Conservation (phyloP, 2,329 filamentous ascomycete genomes). For the Cytospora piceae region DNA sequence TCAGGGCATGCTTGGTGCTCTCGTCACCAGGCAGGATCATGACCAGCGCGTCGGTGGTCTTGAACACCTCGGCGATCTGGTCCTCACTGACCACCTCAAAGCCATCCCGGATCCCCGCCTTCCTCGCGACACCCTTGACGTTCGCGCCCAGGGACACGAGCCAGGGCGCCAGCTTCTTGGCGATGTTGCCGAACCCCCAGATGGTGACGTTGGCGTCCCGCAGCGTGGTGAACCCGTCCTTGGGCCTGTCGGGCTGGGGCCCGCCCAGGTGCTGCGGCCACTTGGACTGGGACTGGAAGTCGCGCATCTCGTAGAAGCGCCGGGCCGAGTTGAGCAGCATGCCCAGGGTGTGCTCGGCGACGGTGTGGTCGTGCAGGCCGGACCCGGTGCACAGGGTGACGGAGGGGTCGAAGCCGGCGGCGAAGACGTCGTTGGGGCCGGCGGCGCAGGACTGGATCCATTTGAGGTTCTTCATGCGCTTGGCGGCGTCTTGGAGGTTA, state of each 20-base stretch:
- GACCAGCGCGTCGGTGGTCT: constrained; percentile 65
- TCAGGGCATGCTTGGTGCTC: constrained; percentile 59
- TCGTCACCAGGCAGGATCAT: constrained; percentile 67
- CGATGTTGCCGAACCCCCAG: constrained; percentile 71
- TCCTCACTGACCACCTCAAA: constrained; percentile 62
- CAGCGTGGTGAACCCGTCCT: constrained; percentile 58
- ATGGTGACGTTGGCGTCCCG: constrained; percentile 61
- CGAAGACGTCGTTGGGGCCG: constrained; percentile 67
- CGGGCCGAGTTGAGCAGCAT: constrained; percentile 59
- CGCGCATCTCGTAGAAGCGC: constrained; percentile 65
- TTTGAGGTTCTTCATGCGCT: constrained; percentile 57
- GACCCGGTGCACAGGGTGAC: constrained; percentile 63
- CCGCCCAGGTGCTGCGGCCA: constrained; percentile 68
- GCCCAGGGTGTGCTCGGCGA: constrained; percentile 66
- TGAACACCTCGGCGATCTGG: constrained; percentile 55
- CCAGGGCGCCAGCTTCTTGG: constrained; percentile 60
- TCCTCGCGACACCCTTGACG: constrained; percentile 62
- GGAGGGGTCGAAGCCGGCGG: constrained; percentile 60
- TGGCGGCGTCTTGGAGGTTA: constrained; percentile 62
- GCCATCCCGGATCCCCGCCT: constrained; percentile 59
- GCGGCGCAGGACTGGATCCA: constrained; percentile 72
- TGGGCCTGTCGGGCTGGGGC: constrained; percentile 60
- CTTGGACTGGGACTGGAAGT: constrained; percentile 58
- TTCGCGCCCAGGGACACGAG: constrained; percentile 59
- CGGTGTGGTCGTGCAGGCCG: constrained; percentile 66